phyloP scores from a whole-genome alignment of 345 rosid genomes.

The Anastatica hierochuntica region DNA sequence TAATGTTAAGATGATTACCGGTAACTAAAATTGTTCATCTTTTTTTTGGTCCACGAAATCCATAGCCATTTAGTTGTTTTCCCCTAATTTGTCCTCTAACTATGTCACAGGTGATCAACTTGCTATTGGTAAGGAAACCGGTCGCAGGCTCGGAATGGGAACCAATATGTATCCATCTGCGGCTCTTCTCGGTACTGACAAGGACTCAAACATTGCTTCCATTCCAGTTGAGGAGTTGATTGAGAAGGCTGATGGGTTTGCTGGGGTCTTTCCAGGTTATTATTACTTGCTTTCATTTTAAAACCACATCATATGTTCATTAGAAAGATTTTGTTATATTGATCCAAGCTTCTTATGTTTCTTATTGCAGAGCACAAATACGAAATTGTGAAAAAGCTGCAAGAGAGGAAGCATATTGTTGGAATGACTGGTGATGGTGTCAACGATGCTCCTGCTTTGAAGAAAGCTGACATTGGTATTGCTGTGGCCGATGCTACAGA shows the following conservation, averaged over 20 bases:
- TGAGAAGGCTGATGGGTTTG: constrained; percentile 87
- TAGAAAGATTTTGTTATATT: neutral
- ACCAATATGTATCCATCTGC: constrained; percentile 93
- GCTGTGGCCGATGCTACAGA: constrained; percentile 93
- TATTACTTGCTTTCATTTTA: constrained; percentile 1
- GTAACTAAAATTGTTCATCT: constrained; percentile 20
- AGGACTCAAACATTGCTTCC: constrained; percentile 35
- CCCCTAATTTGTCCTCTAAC: constrained; percentile 7
- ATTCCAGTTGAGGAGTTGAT: constrained; percentile 68
- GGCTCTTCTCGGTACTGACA: constrained; percentile 65
- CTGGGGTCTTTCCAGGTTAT: constrained; percentile 87
- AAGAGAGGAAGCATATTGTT: constrained; percentile 68
- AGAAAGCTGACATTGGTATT: constrained; percentile 84
- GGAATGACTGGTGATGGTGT: constrained; percentile 99
- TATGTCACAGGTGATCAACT: constrained; percentile 65
- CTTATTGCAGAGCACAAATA: constrained; percentile 64
- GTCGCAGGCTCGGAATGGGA: constrained; percentile 97
- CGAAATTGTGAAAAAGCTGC: constrained; percentile 72
- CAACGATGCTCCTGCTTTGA: constrained; percentile 84
- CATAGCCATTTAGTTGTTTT: constrained; percentile 1
- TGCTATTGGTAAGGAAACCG: constrained; percentile 90
- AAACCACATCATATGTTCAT: constrained; percentile 1
- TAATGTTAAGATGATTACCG: constrained; percentile 96
- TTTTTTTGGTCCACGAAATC: neutral
- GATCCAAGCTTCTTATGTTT: constrained; percentile 4